Evolutionary conservation across 768 basidiomycete genomes (phyloP).

Genomic region (Coprinellus aureogranulatus): DNA sequence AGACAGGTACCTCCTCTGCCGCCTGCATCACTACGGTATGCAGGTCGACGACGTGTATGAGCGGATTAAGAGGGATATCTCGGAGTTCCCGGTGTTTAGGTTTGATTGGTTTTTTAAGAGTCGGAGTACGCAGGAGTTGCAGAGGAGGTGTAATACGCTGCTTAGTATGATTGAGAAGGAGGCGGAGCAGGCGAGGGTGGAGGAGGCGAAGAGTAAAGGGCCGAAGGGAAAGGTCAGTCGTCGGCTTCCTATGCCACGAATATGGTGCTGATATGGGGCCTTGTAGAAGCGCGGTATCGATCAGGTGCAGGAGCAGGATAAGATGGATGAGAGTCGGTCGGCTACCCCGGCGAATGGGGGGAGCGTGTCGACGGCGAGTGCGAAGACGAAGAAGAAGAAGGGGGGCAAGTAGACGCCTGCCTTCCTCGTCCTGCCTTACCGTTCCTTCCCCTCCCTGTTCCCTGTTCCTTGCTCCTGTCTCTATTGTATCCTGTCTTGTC

Average conservation of each 20-base stretch:
- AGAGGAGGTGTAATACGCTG: constrained; percentile 83
- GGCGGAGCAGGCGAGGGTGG: constrained; percentile 63
- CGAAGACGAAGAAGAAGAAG: constrained; percentile 64
- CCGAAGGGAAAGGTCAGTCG: constrained; percentile 63
- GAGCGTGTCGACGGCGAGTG: constrained; percentile 48
- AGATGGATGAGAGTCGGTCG: constrained; percentile 58
- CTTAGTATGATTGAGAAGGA: constrained; percentile 93
- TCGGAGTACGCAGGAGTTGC: constrained; percentile 83
- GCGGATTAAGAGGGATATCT: constrained; percentile 92
- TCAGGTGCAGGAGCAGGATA: constrained; percentile 50
- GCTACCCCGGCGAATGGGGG: constrained; percentile 49
- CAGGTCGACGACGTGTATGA: constrained; percentile 89
- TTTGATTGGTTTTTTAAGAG: constrained; percentile 99
- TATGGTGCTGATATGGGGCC: constrained; percentile 8
- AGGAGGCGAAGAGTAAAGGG: constrained; percentile 63
- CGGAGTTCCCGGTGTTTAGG: constrained; percentile 94
- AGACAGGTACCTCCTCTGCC: constrained; percentile 90
- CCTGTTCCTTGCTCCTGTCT: too few relatives aligned
- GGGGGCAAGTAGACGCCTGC: constrained; percentile 3
- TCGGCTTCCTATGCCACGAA: background rate
- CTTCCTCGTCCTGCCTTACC: background rate
- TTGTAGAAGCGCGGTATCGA: constrained; percentile 70
- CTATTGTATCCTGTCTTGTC: too few relatives aligned
- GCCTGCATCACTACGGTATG: constrained; percentile 88
- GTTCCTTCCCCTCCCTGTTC: too few relatives aligned